Percentiles rank a stretch among this genome's conserved stretches.
Conservation (phyloP, 805 yeast genomes). For the Wickerhamia fluorescens region DNA sequence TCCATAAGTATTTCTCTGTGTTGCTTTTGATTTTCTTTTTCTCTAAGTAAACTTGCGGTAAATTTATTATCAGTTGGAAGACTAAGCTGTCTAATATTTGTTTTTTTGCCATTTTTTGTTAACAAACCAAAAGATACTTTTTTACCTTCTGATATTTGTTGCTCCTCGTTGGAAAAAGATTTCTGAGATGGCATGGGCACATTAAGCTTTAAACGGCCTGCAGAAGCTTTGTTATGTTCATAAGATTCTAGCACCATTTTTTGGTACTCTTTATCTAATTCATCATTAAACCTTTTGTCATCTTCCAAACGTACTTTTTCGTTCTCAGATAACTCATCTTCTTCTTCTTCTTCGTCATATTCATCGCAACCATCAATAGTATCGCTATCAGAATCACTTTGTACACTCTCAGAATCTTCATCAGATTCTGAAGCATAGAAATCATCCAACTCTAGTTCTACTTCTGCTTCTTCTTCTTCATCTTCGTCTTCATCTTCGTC, state of each 20-base stretch:
- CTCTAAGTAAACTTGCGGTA: conserved; percentile 45
- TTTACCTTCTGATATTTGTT: background rate
- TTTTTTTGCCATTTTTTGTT: conserved; percentile 45
- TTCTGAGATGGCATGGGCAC: conserved; percentile 16
- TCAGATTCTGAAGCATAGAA: conserved; percentile 8
- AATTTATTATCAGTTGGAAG: conserved; percentile 51
- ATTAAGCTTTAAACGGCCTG: conserved; percentile 12
- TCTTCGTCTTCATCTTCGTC: conserved; percentile 8
- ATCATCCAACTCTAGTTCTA: conserved; percentile 7
- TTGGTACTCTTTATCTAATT: conserved; percentile 52
- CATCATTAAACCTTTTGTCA: conserved; percentile 36
- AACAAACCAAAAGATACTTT: conserved; percentile 46
- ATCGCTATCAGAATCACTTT: conserved; percentile 2
- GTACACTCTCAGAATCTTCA: conserved; percentile 6
- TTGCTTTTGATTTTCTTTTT: conserved; percentile 41
- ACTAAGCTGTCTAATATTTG: conserved; percentile 35
- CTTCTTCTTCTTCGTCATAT: conserved; percentile 10
- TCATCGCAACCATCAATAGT: conserved; percentile 7
- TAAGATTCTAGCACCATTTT: conserved; percentile 46
- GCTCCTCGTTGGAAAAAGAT: conserved; percentile 2
- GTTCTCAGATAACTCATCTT: conserved; percentile 1
- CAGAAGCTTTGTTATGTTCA: conserved; percentile 20
- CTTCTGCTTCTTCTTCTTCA: conserved; percentile 4
- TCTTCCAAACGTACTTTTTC: conserved; percentile 4
- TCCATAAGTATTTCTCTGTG: conserved; percentile 54